phyloP scores from a whole-genome alignment of 2,329 filamentous ascomycete genomes.

The Stagonosporopsis chrysanthemi region DNA sequence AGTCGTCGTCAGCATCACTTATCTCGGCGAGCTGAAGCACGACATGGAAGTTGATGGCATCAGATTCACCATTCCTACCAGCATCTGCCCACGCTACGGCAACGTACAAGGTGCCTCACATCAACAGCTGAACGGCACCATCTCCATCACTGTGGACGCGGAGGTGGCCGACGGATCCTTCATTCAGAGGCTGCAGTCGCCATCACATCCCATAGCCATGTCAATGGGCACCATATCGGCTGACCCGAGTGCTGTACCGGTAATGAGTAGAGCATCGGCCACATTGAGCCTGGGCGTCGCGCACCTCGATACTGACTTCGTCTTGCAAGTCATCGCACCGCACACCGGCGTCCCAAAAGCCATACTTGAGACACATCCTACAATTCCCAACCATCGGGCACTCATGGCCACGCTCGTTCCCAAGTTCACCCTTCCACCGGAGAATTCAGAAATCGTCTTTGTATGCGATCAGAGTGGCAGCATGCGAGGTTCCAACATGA shows the following conservation, averaged over 20 bases:
- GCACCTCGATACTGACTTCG: conserved; percentile 69
- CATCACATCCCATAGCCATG: conserved; percentile 72
- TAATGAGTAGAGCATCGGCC: conserved; percentile 68
- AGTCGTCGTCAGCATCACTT: conserved; percentile 68
- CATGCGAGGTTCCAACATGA: conserved; percentile 63
- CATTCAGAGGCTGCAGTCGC: conserved; percentile 70
- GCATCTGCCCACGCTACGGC: conserved; percentile 73
- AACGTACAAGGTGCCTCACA: conserved; percentile 11
- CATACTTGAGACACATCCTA: conserved; percentile 71
- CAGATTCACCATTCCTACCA: conserved; percentile 72
- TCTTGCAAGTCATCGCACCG: conserved; percentile 69
- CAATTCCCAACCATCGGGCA: conserved; percentile 66
- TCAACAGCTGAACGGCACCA: conserved; percentile 46
- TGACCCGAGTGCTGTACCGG: conserved; percentile 56
- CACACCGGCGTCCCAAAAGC: conserved; percentile 68
- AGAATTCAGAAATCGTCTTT: conserved; percentile 71
- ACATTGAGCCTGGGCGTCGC: conserved; percentile 62
- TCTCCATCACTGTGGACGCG: conserved; percentile 67
- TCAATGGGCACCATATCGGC: conserved; percentile 67
- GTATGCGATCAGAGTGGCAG: conserved; percentile 76
- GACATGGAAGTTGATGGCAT: conserved; percentile 72
- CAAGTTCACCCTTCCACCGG: conserved; percentile 67
- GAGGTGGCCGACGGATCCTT: conserved; percentile 63
- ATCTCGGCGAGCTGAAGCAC: conserved; percentile 75
- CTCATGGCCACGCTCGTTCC: conserved; percentile 76